A percentile compares a stretch with the other conserved stretches of the same genome.
Conservation (phyloP, 768 basidiomycete genomes). For the Tricholoma sp. region DNA sequence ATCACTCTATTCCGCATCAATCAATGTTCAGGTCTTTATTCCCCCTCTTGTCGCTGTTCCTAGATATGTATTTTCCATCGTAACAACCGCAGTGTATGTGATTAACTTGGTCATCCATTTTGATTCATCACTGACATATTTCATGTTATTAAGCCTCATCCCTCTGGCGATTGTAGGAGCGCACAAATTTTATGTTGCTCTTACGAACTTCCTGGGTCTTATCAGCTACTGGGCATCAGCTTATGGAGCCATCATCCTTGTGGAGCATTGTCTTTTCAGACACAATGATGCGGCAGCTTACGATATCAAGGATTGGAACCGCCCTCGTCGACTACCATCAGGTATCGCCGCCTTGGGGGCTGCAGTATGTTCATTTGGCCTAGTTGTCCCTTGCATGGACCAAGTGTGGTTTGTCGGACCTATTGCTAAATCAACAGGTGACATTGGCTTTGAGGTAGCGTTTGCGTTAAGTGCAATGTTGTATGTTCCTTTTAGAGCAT, state of each 20-base stretch:
- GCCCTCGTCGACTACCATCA: constrained; percentile 49
- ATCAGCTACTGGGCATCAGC: constrained; percentile 66
- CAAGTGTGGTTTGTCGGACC: constrained; percentile 79
- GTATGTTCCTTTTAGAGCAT: constrained; percentile 51
- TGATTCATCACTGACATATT: neutral
- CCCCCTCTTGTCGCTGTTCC: constrained; percentile 58
- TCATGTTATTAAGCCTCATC: constrained; percentile 43
- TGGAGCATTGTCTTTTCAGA: constrained; percentile 70
- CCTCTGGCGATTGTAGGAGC: constrained; percentile 72
- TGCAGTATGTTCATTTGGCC: constrained; percentile 44
- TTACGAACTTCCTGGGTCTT: constrained; percentile 72
- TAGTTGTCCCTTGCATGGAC: constrained; percentile 65
- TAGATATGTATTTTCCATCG: constrained; percentile 70
- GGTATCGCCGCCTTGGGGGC: constrained; percentile 65
- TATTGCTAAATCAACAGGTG: constrained; percentile 62
- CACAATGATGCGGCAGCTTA: constrained; percentile 47
- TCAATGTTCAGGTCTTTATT: constrained; percentile 67
- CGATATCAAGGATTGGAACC: constrained; percentile 53
- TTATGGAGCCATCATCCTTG: constrained; percentile 55
- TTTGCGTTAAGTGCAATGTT: constrained; percentile 48
- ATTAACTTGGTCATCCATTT: neutral
- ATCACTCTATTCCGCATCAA: constrained; percentile 75
- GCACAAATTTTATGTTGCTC: constrained; percentile 63
- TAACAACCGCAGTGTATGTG: constrained; percentile 62
- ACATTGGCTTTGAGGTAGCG: constrained; percentile 80